These are phyloP conservation scores for Cryphonectria radicalis DNA, from an alignment of 2,329 filamentous ascomycete genomes.

Conservation along the genomic window DNA sequence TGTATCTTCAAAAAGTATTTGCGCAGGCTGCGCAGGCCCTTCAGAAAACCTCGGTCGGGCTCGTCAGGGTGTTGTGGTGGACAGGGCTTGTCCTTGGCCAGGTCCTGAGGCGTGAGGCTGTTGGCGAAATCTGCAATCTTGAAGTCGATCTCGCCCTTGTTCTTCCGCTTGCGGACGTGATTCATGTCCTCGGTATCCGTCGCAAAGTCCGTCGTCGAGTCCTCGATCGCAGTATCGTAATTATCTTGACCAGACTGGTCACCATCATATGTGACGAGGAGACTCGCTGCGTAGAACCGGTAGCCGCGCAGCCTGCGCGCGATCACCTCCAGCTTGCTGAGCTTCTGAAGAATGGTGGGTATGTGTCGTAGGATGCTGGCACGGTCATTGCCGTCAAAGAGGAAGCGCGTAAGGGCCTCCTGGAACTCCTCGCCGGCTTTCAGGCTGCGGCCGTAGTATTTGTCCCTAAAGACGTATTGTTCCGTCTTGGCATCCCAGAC, in stretches of 20 bases:
- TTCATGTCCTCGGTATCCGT: conserved; percentile 59
- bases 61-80: conserved; percentile 81
- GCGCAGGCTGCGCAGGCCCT: conserved; percentile 77
- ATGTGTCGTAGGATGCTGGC: conserved; percentile 84
- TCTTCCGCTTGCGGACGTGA: conserved; percentile 49
- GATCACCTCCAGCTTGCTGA: conserved; percentile 81
- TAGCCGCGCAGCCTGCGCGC: conserved; percentile 81
- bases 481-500: conserved; percentile 88
- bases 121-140: conserved; percentile 99
- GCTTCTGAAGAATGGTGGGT: conserved; percentile 81
- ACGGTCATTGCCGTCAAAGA: conserved; percentile 86
- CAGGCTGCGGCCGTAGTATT: conserved; percentile 90
- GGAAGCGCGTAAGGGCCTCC: conserved; percentile 82
- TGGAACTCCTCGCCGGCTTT: conserved; percentile 90
- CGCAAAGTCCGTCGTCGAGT: conserved; percentile 62
- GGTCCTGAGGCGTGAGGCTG: conserved; percentile 86
- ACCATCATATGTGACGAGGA: conserved; percentile 97
- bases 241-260: conserved; percentile 59
- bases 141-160: conserved; percentile 74
- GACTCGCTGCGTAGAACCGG: conserved; percentile 91
- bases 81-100: conserved; percentile 65
- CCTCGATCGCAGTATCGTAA: conserved; percentile 57
- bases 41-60: conserved; percentile 86
- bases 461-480: conserved; percentile 94
- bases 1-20: conserved; percentile 89